Base-by-base conservation (phyloP, 371 early-diverging fungal genomes). In the Mucor plumbeus region DNA sequence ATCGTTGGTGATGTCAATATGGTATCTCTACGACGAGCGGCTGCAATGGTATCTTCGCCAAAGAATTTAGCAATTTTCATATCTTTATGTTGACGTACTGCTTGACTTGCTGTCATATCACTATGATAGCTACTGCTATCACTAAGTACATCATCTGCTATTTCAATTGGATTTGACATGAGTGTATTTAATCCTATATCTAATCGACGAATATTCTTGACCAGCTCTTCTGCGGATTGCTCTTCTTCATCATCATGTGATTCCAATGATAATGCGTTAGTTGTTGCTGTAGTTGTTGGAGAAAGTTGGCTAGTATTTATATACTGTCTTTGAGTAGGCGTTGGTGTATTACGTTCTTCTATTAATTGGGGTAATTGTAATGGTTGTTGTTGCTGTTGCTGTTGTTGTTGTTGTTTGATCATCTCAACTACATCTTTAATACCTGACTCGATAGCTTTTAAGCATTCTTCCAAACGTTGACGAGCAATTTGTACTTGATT, bases 41-140 rank as follows among this genome's bases (percentile, higher is more conserved):
- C 71, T n/a, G 70, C 77, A 19, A 81, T 61, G 0, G 85, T 75
- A 57, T 87, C 87, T 59, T 90, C 91, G 8, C 91, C 90, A 81
- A 90, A 89, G 69, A 89, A 90, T 73, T 87, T 88, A 17, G 79
- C 69, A 3, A 90, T 75, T 61, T 89, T 91, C n/a, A 21, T 33
- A 2, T 69, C 64, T n/a, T 63, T 64, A 9, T 36, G 47, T 31
- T 44, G 58, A 56, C 39, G 68, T 15, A 40, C 13, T 43, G 43
- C 44, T 11, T 50, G 50, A 19, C 26, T 26, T 8, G 11, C 21
- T 53, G 41, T 39, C 40, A 59, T 53, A 13, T 69, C 69, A 35
- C 70, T 69, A 19, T 53, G 48, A 21, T 26, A 55, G n/a, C 55
- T 55, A 21, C 63, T 50, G 40, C 59, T 40, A 17, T 59, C 39